Percentiles rank a stretch among this genome's conserved stretches.
These are phyloP conservation scores for Oenanthe sinensis DNA, from an alignment of 129 eudicot genomes.

Conservation along the genomic window DNA sequence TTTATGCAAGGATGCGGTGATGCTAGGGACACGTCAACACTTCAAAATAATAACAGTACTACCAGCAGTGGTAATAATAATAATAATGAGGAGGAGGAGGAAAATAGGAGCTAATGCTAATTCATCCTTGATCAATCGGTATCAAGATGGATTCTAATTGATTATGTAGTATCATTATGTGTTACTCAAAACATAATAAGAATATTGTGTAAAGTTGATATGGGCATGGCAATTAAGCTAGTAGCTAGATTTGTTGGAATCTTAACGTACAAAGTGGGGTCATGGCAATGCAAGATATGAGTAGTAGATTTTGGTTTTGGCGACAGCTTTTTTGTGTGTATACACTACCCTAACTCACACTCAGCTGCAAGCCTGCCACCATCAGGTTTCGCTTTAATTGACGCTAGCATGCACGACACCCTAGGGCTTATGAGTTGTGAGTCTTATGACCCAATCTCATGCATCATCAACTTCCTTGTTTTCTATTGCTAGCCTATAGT, in stretches of 20 bases:
- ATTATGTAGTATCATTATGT: neutral
- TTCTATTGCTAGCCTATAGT: neutral
- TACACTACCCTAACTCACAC: constrained; percentile 6
- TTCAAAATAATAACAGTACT: neutral
- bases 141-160: constrained; percentile 33
- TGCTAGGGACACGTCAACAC: constrained; percentile 27
- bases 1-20: constrained; percentile 20
- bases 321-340: constrained; percentile 17
- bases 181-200: neutral
- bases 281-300: neutral
- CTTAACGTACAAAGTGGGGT: neutral
- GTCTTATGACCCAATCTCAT: neutral
- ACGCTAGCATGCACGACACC: constrained; percentile 18
- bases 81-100: neutral
- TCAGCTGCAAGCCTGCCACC: constrained; percentile 11
- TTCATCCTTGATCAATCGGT: neutral
- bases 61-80: neutral
- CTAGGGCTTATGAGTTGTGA: neutral
- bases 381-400: constrained; percentile 27
- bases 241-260: neutral
- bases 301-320: constrained; percentile 11
- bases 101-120: neutral
- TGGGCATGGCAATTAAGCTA: neutral
- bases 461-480: neutral
- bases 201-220: neutral